Base-by-base conservation (phyloP, 306 rosid species). In the Vachellia pachyceras region DNA sequence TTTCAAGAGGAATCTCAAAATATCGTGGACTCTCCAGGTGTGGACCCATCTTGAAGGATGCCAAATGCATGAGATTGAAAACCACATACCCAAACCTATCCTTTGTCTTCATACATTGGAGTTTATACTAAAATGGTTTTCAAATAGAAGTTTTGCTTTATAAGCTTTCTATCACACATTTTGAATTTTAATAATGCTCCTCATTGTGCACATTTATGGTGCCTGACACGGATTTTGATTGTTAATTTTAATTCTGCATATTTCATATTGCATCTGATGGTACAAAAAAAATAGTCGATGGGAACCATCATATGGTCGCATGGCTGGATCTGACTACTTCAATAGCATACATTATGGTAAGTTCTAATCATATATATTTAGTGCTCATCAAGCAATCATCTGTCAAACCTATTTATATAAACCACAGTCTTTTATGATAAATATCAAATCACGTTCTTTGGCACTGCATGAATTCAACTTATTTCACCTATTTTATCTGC, bases 21-120 rank as follows among this genome's bases (percentile, higher is more conserved):
- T 95, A 90, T 86, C 96, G 98, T 29, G 97, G 92, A 60, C 94
- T 95, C 63, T 88, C 99, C 37, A 95, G 99, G 99, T 93, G 85
- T 68, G 80, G 44, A 82, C 80, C 64, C 76, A 75, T 79, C 74
- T 69, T 40, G 73, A 50, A 49, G 37, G 61, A 3, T 78, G 14
- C 76, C 63, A 45, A 69, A 47, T 64, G 50, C 79, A 42, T 69
- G 55, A 39, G n/a, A n/a, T n/a, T n/a, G n/a, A 10, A 55, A 55
- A 8, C 71, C 17, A 46, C 54, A 79, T 33, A 11, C 41, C 44
- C 18, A 70, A 10, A 58, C 61, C 41, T 41, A 46, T 22, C 40
- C 36, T 54, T 46, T 73, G 70, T 54, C 69, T 73, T 47, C 50
- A 25, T 73, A 45, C 6, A 47, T 12, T 49, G n/a, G 10, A 55